These are phyloP conservation scores for Colletotrichum cuscutae DNA, from an alignment of 2,329 filamentous ascomycete genomes.

Conservation along the genomic window DNA sequence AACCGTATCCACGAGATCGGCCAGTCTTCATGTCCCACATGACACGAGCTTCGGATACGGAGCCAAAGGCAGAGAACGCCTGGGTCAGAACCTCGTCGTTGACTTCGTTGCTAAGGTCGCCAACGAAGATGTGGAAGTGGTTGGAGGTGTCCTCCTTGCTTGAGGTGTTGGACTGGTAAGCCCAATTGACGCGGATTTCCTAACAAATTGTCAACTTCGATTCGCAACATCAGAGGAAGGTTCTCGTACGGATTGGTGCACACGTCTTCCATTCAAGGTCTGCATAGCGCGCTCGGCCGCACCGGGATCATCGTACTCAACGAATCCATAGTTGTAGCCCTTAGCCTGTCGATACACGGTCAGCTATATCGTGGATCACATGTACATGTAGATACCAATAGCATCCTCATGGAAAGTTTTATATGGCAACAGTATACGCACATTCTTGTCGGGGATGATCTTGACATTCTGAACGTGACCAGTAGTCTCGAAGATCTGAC, in stretches of 20 bases:
- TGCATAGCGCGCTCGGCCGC: constrained; percentile 97
- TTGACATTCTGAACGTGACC: constrained; percentile 99
- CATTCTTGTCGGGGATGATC: constrained; percentile 99
- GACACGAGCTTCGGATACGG: constrained; percentile 95
- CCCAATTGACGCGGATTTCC: constrained; percentile 99
- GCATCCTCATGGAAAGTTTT: background rate
- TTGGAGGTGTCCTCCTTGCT: constrained; percentile 98
- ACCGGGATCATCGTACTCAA: constrained; percentile 98
- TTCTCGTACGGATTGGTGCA: constrained; percentile 88
- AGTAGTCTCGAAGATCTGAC: constrained; percentile 98
- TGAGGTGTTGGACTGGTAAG: constrained; percentile 93
- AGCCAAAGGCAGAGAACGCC: constrained; percentile 95
- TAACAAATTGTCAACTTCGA: constrained; percentile 52
- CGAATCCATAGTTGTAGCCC: constrained; percentile 98
- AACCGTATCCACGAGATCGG: constrained; percentile 95
- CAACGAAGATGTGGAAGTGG: constrained; percentile 99
- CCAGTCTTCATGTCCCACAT: constrained; percentile 99
- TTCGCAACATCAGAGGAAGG: background rate
- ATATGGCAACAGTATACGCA: constrained; percentile 60
- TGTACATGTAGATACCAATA: background rate
- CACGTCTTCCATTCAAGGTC: constrained; percentile 92
- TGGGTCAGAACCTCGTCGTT: constrained; percentile 95
- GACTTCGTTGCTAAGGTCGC: constrained; percentile 97
- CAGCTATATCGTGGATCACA: constrained; percentile 22
- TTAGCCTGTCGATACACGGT: constrained; percentile 72